These are phyloP conservation scores for Nicotiana noctiflora DNA, from an alignment of 257 asterid genomes.

Conservation along the genomic window DNA sequence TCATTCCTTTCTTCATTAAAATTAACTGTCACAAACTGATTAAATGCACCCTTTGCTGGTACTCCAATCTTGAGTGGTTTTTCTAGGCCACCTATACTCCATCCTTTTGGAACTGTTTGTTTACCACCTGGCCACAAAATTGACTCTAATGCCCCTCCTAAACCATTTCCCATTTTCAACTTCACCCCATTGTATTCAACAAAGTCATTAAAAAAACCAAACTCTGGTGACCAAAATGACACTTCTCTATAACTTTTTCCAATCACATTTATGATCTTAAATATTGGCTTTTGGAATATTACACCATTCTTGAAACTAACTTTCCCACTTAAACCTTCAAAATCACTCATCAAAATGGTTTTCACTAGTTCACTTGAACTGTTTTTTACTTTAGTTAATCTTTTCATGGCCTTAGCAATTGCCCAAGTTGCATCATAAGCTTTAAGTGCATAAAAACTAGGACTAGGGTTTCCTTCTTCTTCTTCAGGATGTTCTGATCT, in stretches of 20 bases:
- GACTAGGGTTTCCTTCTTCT: slow-evolving; percentile 33
- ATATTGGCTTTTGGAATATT: slow-evolving; percentile 26
- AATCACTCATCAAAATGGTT: slow-evolving; percentile 15
- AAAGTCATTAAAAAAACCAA: slow-evolving; percentile 28
- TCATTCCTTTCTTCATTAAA: slow-evolving; percentile 22
- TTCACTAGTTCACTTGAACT: slow-evolving; percentile 9
- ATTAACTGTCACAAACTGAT: slow-evolving; percentile 42
- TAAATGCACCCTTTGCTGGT: slow-evolving; percentile 46
- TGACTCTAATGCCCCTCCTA: slow-evolving; percentile 18
- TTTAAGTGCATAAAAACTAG: slow-evolving; percentile 37
- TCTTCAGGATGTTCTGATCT: slow-evolving; percentile 27
- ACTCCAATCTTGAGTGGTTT: slow-evolving; percentile 46
- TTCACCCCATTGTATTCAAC: neutral
- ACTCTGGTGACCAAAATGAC: slow-evolving; percentile 40
- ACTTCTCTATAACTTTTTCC: slow-evolving; percentile 48
- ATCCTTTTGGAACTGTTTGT: slow-evolving; percentile 33
- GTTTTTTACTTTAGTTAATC: slow-evolving; percentile 1
- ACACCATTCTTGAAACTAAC: slow-evolving; percentile 41
- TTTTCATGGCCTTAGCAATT: slow-evolving; percentile 24
- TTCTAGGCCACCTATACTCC: slow-evolving; percentile 29
- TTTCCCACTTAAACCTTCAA: slow-evolving; percentile 46
- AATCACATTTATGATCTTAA: slow-evolving; percentile 42
- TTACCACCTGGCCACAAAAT: slow-evolving; percentile 62
- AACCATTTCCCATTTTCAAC: slow-evolving; percentile 3
- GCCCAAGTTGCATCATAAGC: slow-evolving; percentile 48